These are phyloP conservation scores for Fraxinus anomala DNA, from an alignment of 257 asterid genomes.

Conservation along the genomic window DNA sequence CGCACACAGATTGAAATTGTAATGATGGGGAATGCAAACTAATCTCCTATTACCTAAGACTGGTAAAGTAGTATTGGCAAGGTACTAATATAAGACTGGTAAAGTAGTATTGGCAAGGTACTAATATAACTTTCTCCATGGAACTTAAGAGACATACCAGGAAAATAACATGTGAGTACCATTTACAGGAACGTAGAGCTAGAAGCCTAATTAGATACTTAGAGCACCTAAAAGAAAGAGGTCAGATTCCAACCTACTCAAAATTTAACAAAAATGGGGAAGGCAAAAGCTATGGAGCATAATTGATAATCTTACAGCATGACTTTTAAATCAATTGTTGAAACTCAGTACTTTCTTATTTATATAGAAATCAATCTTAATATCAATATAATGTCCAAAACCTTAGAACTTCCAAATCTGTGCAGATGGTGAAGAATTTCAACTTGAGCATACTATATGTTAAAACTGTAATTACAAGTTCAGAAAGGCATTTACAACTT, in stretches of 20 bases:
- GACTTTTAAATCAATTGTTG: not conserved
- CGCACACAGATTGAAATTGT: not conserved
- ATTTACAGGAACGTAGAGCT: not conserved
- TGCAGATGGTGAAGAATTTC: not conserved
- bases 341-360: not conserved
- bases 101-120: not conserved
- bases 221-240: not conserved
- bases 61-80: not conserved
- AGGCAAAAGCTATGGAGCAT: not conserved
- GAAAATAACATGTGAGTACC: not conserved
- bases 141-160: not conserved
- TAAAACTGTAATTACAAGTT: not conserved
- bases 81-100: not conserved
- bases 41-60: not conserved
- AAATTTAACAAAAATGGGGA: not conserved
- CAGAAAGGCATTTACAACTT: not conserved
- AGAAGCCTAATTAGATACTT: not conserved
- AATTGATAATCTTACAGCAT: not conserved
- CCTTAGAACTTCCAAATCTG: not conserved
- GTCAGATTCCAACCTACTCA: not conserved
- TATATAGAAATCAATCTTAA: not conserved
- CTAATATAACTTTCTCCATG: not conserved
- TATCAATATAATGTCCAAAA: not conserved
- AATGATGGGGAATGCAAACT: not conserved
- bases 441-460: not conserved